Evolutionary conservation across 1,284 basidiomycete species (phyloP), one percentile per base, ranked within the genome.

Genomic region (Ustilago crameri): DNA sequence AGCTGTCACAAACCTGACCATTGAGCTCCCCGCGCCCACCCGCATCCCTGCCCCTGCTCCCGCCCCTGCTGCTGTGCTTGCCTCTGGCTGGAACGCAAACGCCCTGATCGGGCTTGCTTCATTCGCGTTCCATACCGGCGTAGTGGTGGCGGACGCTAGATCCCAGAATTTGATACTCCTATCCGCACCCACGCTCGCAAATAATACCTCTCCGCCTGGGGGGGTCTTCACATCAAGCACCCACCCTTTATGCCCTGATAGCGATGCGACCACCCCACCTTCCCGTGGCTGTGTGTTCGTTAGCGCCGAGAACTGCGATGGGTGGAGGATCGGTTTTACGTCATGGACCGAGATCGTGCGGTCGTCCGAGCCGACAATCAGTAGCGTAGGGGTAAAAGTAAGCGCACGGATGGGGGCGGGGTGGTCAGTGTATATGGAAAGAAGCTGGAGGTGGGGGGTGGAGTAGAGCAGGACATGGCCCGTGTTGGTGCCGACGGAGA

Each of bases 81-180:
- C 9, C 14, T 22, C 5, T 4, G 67, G 56, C 23, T 71, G 68
- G 20, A 71, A 58, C 2, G 46, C 37, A 32, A 71, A 71, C 10
- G 46, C 54, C 8, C 53, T 14, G 5, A 71, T 45, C 9, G 23
- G 15, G 5, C 35, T 24, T 2, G 24, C 20, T 42, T 75, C 73
- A 18, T 51, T 38, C 1, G 26, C 51, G 14, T 67, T 75, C 53
- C 58, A 75, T 9, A 75, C 73, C 2, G 64, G 64, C 15, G 58
- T 61, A 15, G 17, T 67, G 1, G 64, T 61, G 2, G 64, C 50
- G 1, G 41, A 49, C 0, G 40, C 37, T 14, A 72, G 37, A 47
- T 75, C 73, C 73, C 73, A 75, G 12, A 75, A 54, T 37, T 69
- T 72, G 53, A 69, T 63, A 15, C 61, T 53, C 40, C 51, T 58